Conservation (phyloP, 305 asterid species). For the Striga hermonthica region DNA sequence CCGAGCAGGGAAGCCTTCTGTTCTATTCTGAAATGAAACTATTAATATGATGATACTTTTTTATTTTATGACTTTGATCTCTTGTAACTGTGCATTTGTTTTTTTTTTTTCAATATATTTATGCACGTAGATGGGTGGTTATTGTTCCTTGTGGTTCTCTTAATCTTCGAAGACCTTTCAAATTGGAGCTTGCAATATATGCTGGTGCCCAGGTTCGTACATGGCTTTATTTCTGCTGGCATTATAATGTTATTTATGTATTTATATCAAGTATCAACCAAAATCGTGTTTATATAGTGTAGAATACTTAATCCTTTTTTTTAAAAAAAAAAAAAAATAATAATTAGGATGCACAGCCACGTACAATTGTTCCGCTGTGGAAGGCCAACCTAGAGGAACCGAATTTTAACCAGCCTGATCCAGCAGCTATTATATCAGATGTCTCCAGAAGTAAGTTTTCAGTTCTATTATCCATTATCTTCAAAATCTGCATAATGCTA, state of each 20-base stretch:
- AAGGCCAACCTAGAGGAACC: constrained; percentile 92
- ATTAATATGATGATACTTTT: too few relatives aligned
- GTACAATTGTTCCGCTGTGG: constrained; percentile 74
- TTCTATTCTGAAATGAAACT: neutral
- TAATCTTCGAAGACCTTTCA: constrained; percentile 64
- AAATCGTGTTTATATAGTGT: constrained; percentile 14
- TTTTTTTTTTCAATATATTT: neutral
- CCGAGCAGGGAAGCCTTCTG: constrained; percentile 7
- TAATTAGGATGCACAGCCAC: constrained; percentile 83
- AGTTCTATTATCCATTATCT: constrained; percentile 17
- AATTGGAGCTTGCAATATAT: constrained; percentile 92
- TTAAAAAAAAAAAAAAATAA: constrained; percentile 25
- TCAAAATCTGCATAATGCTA: constrained; percentile 26
- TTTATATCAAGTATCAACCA: neutral
- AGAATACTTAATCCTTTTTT: constrained; percentile 13
- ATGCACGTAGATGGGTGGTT: constrained; percentile 76
- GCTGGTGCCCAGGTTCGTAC: constrained; percentile 55
- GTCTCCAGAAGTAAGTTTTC: constrained; percentile 59
- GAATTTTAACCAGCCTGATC: constrained; percentile 66
- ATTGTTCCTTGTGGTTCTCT: constrained; percentile 82
- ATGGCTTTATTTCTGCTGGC: constrained; percentile 17
- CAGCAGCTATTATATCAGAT: constrained; percentile 63
- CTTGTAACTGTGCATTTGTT: too few relatives aligned
- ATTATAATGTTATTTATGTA: constrained; percentile 8
- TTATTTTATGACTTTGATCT: too few relatives aligned